phyloP scores from a whole-genome alignment of 2,329 filamentous ascomycete genomes.

The Coniella lustricola region DNA sequence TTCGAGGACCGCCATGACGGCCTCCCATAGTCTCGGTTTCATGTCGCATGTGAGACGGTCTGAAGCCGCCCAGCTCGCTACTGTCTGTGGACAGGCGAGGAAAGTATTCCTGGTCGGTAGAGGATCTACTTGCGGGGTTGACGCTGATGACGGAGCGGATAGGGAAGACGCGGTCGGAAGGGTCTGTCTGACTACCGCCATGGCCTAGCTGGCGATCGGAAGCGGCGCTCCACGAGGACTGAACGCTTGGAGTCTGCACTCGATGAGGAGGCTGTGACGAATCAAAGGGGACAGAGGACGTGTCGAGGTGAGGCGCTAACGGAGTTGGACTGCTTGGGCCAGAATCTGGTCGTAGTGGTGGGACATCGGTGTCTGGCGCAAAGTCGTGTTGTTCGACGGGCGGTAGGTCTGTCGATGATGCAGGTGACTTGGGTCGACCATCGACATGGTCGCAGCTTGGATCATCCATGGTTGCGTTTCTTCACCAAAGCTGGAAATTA shows the following conservation, averaged over 20 bases:
- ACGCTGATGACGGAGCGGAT: slow-evolving; percentile 73
- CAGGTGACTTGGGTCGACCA: background rate
- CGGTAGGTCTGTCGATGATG: background rate
- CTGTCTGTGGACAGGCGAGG: slow-evolving; percentile 22
- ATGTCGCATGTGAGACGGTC: slow-evolving; percentile 24
- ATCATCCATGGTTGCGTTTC: slow-evolving; percentile 5
- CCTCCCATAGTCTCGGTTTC: slow-evolving; percentile 21
- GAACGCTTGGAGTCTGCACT: slow-evolving; percentile 16
- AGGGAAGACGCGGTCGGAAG: slow-evolving; percentile 64
- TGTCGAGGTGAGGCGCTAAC: slow-evolving; percentile 5
- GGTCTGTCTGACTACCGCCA: slow-evolving; percentile 26
- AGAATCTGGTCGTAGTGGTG: background rate
- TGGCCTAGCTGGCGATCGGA: slow-evolving; percentile 35
- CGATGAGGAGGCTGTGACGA: background rate
- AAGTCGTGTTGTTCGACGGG: background rate
- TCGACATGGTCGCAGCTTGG: background rate
- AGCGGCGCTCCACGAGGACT: slow-evolving; percentile 34
- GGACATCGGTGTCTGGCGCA: background rate
- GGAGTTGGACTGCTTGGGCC: slow-evolving; percentile 1
- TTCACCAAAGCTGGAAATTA: background rate
- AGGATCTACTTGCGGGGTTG: slow-evolving; percentile 43
- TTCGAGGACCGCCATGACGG: slow-evolving; percentile 16
- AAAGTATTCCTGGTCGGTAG: slow-evolving; percentile 33
- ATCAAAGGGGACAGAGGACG: background rate
- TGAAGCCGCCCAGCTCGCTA: background rate